Base-by-base conservation (phyloP, 1,284 basidiomycete genomes). In the Coniophora puteana region DNA sequence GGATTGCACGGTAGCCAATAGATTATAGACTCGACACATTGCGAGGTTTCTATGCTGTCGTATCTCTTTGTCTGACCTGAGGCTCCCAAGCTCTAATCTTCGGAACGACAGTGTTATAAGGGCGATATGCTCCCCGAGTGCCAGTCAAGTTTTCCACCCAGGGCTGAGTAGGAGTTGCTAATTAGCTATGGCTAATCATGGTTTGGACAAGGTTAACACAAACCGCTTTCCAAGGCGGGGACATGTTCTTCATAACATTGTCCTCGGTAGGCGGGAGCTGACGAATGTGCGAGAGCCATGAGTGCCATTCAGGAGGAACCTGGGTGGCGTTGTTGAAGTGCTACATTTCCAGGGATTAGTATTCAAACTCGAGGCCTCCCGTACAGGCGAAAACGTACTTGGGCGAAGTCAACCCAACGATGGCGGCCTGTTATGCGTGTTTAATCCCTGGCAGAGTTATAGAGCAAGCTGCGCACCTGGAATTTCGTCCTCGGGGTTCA, bases 231-330 rank as follows among this genome's bases (percentile, higher is more conserved):
- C 93, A 97, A 1, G 82, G 65, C 5, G 85, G 90, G 30, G 78
- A 74, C 36, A 76, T 60, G 39, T 71, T 76, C 57, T 85, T 74
- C 59, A 93, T 67, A 24, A 91, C 66, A 0, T 72, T 60, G 57
- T 96, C 94, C 50, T 85, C 71, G 2, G 74, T 68, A 2, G 93
- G 94, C 5, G 90, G 76, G 28, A 82, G 76, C 51, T 81, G 76
- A 36, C 93, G 88, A 56, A 94, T 95, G 59, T 95, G 91, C n/a
- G 75, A 72, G 22, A 96, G 65, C 93, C 93, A 97, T 7, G 92
- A 80, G 65, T 94, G 92, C 94, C 94, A 96, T 65, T 93, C 92
- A 2, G 92, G 78, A 23, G 92, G 88, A 26, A 94, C 82, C 71
- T 97, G 93, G 0, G 89, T 79, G 8, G 89, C 89, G 58, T 95